Evolutionary conservation across 1,139 yeast species (phyloP).

Genomic region (Pichia sp.): DNA sequence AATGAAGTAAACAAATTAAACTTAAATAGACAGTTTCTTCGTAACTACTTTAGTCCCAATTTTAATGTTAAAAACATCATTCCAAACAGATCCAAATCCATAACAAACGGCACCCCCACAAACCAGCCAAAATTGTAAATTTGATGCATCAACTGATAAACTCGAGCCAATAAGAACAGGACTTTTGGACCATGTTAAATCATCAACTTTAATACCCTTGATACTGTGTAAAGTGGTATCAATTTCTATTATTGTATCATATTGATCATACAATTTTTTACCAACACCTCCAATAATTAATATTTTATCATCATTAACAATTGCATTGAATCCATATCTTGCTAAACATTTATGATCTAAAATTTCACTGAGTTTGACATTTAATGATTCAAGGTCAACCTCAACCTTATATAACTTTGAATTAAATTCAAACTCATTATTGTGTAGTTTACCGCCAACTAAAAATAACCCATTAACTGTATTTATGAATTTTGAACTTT

Average conservation of each 20-base stretch:
- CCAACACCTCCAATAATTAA: slow-evolving; percentile 59
- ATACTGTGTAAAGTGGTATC: slow-evolving; percentile 26
- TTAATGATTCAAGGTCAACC: slow-evolving; percentile 14
- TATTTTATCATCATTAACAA: slow-evolving; percentile 29
- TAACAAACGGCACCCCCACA: slow-evolving; percentile 86
- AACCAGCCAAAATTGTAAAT: slow-evolving; percentile 21
- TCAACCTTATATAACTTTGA: slow-evolving; percentile 33
- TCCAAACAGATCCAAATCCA: slow-evolving; percentile 73
- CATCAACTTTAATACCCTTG: slow-evolving; percentile 30
- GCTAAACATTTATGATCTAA: slow-evolving; percentile 28
- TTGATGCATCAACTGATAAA: slow-evolving; percentile 27
- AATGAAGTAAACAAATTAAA: neutral
- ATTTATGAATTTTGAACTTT: slow-evolving; percentile 4
- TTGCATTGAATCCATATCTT: slow-evolving; percentile 44
- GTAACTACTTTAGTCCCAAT: neutral
- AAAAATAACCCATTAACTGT: slow-evolving; percentile 36
- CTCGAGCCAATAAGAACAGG: slow-evolving; percentile 62
- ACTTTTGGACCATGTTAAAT: slow-evolving; percentile 34
- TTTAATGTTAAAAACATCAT: slow-evolving; percentile 24
- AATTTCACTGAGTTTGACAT: neutral
- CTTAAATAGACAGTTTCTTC: neutral
- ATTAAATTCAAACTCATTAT: slow-evolving; percentile 33
- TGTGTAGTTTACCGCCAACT: slow-evolving; percentile 46
- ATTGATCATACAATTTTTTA: slow-evolving; percentile 32
- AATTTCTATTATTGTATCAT: slow-evolving; percentile 35